phyloP scores from a whole-genome alignment of 2,329 filamentous ascomycete species.

The Pezicula radicicola region DNA sequence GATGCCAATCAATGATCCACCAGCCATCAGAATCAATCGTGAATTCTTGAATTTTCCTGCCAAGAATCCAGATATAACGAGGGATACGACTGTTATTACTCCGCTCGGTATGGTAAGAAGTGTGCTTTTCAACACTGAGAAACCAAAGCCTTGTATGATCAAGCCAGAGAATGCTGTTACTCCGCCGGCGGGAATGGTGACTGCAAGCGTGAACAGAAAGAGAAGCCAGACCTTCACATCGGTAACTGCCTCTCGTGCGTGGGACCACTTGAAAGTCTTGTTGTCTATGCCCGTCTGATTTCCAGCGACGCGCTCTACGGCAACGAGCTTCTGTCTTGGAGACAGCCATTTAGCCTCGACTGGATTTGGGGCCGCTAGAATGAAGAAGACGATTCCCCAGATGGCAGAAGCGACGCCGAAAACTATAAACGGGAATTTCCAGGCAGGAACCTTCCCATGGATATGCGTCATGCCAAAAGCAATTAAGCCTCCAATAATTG shows the following conservation, averaged over 20 bases:
- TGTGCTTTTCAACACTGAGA: conserved; percentile 45
- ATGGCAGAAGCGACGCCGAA: conserved; percentile 18
- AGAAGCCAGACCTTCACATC: conserved; percentile 31
- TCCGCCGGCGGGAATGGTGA: conserved; percentile 2
- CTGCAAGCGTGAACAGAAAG: neutral
- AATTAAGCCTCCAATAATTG: neutral
- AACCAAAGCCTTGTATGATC: conserved; percentile 37
- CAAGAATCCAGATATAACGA: conserved; percentile 48
- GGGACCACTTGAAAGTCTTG: neutral
- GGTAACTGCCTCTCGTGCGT: conserved; percentile 32
- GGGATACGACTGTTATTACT: conserved; percentile 42
- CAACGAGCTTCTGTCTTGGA: neutral
- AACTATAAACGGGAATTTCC: conserved; percentile 5
- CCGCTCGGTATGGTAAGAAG: conserved; percentile 50
- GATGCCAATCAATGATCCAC: conserved; percentile 47
- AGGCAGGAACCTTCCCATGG: neutral
- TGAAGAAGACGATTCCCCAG: conserved; percentile 35
- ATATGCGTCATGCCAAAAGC: neutral
- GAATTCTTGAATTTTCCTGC: conserved; percentile 41
- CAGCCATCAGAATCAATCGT: conserved; percentile 40
- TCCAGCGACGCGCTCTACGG: conserved; percentile 16
- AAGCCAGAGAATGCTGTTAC: conserved; percentile 30
- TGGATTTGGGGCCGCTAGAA: conserved; percentile 4
- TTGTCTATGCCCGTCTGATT: neutral
- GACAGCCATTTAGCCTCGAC: neutral